Base-by-base conservation (phyloP, 1,284 basidiomycete species). In the Cryptococcus depauperatus region DNA sequence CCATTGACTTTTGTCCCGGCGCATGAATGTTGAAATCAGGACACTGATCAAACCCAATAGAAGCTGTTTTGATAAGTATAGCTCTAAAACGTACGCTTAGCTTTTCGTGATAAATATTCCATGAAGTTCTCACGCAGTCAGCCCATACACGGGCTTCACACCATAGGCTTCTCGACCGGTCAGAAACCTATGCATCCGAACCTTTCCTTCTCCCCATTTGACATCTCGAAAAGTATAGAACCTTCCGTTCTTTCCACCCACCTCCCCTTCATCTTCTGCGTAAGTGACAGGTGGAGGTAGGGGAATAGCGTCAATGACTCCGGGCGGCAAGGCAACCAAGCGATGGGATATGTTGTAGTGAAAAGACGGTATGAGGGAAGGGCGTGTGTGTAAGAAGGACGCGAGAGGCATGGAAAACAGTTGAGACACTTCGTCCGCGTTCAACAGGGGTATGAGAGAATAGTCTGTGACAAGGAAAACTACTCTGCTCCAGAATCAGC, bases 371-470 rank as follows among this genome's bases (percentile, higher is more conserved):
- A 81, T 77, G 45, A 79, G 81, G 0, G 80, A 78, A 0, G 82
- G 75, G 1, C 75, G 74, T 4, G 77, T 77, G 42, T 77, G 76
- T n/a, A 90, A 73, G 63, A 90, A 85, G 2, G 82, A 78, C 2
- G 72, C 64, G 9, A 91, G 77, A 0, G 86, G 85, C 61, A 87
- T 85, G 0, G 84, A 85, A 69, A 91, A 91, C 34, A 91, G 74
- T 29, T 77, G 76, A 3, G 78, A 72, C 14, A 91, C 86, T 74
- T 91, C 87, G 6, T 78, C 75, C 10, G 76, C 67, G 61, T 90
- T 89, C 8, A 90, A 73, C 19, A 85, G 81, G 0, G 86, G 87
- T 80, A 87, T 62, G 29, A 59, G 46, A 14, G 43, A 51, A 41
- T 52, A 52, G 47, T 89, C 85, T 1, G 84, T 76, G 23, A 87